phyloP scores from a whole-genome alignment of 2,329 filamentous ascomycete genomes.

The Ophiostoma tasmaniense region DNA sequence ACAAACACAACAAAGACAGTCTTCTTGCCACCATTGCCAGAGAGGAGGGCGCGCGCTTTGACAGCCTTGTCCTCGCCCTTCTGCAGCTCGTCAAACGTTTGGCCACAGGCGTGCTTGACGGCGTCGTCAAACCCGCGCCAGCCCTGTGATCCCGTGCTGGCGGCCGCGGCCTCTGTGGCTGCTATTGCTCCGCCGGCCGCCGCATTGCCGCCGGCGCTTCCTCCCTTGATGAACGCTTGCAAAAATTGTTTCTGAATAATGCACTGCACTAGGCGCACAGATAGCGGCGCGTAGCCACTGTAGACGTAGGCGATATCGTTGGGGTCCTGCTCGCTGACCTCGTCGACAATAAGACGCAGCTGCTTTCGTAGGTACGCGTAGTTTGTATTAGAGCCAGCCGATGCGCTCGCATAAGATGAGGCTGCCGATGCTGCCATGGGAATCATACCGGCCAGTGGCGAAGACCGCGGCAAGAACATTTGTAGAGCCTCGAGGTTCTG shows the following conservation, averaged over 20 bases:
- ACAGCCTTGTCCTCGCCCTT: conserved; percentile 89
- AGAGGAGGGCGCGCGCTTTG: conserved; percentile 74
- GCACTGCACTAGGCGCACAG: conserved; percentile 83
- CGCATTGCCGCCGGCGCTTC: neutral
- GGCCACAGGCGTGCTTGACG: conserved; percentile 76
- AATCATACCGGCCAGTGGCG: conserved; percentile 71
- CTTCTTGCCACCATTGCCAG: conserved; percentile 66
- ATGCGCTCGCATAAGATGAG: conserved; percentile 24
- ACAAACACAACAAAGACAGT: conserved; percentile 94
- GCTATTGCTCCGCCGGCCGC: conserved; percentile 24
- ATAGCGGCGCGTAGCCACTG: conserved; percentile 90
- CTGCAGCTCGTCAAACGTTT: conserved; percentile 86
- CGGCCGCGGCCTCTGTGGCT: conserved; percentile 21
- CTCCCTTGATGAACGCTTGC: conserved; percentile 55
- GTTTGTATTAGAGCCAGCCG: conserved; percentile 64
- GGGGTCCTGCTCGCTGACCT: conserved; percentile 90
- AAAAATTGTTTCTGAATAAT: conserved; percentile 86
- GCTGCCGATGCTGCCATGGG: conserved; percentile 55
- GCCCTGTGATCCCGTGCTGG: conserved; percentile 56
- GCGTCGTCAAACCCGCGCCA: conserved; percentile 93
- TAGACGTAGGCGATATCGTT: conserved; percentile 97
- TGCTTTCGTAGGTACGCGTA: conserved; percentile 82
- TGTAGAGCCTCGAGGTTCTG: conserved; percentile 82
- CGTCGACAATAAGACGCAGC: conserved; percentile 83
- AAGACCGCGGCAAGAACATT: conserved; percentile 68